phyloP scores from a whole-genome alignment of 371 early-diverging fungal genomes.

The Mortierella sp. region DNA sequence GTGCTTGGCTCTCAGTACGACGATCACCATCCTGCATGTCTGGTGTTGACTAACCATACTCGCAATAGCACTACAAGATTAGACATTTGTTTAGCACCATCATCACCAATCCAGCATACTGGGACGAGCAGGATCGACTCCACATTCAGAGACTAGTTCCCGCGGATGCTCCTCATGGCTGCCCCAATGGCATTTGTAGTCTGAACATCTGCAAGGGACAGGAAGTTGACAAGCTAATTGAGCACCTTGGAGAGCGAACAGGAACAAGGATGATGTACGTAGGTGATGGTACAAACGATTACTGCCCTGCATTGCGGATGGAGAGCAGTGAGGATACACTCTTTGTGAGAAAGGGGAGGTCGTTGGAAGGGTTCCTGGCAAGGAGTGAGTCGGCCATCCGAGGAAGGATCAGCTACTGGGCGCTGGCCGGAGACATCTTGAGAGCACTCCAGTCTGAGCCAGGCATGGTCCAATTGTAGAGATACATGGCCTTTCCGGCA shows the following conservation, averaged over 20 bases:
- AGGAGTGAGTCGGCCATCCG: not conserved
- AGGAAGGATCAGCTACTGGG: conserved; percentile 34
- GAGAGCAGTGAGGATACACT: conserved; percentile 12
- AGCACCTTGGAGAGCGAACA: not conserved
- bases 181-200: conserved; percentile 29
- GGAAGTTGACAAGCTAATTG: conserved; percentile 29
- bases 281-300: conserved; percentile 49
- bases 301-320: conserved; percentile 46
- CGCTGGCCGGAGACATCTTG: conserved; percentile 20
- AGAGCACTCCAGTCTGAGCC: conserved; percentile 16
- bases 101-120: conserved; percentile 41
- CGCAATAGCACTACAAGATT: conserved; percentile 29
- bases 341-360: conserved; percentile 32
- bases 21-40: too few relatives aligned
- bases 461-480: too few relatives aligned
- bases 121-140: conserved; percentile 32
- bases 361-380: conserved; percentile 28
- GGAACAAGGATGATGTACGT: conserved; percentile 33
- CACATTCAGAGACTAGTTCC: conserved; percentile 35
- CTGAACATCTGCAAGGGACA: conserved; percentile 49
- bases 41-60: not conserved
- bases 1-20: not conserved
- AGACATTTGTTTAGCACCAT: conserved; percentile 35
- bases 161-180: conserved; percentile 29
- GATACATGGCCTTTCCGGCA: too few relatives aligned